Conservation (phyloP, 2,329 filamentous ascomycete species). For the Alternaria longipes region DNA sequence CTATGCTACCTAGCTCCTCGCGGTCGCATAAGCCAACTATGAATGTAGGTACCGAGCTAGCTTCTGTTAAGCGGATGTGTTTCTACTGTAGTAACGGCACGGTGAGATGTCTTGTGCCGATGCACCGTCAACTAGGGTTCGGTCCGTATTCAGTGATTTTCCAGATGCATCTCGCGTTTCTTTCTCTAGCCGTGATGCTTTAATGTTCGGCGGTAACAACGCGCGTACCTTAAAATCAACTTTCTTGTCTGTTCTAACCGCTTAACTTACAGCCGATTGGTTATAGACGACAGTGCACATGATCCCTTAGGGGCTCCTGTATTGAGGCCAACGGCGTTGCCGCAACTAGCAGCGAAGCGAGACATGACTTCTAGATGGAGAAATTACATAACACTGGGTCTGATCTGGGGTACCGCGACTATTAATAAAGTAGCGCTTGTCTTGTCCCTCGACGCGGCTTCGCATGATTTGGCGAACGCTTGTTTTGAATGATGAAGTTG, state of each 20-base stretch:
- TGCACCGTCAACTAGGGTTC: background rate
- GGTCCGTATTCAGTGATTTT: background rate
- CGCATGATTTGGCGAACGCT: background rate
- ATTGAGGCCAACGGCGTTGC: background rate
- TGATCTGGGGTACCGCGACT: background rate
- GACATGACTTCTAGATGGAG: background rate
- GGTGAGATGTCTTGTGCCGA: background rate
- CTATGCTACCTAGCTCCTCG: background rate
- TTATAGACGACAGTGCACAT: background rate
- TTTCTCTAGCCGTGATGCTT: background rate
- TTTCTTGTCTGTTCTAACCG: background rate
- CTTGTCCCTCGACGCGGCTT: background rate
- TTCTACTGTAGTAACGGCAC: background rate
- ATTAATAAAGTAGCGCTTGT: background rate
- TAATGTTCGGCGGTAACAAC: background rate
- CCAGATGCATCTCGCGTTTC: background rate
- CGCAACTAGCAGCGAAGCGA: background rate
- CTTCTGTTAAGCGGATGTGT: background rate
- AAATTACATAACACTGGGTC: background rate
- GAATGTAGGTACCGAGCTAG: background rate
- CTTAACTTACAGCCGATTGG: background rate
- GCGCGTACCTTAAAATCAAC: background rate
- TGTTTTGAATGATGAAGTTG: background rate
- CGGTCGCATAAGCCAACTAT: background rate
- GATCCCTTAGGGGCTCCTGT: background rate